Percentiles rank a stretch among this genome's conserved stretches.
Evolutionary conservation across 2,329 filamentous ascomycete species (phyloP).

Genomic region (Pseudocercospora macadamiae): DNA sequence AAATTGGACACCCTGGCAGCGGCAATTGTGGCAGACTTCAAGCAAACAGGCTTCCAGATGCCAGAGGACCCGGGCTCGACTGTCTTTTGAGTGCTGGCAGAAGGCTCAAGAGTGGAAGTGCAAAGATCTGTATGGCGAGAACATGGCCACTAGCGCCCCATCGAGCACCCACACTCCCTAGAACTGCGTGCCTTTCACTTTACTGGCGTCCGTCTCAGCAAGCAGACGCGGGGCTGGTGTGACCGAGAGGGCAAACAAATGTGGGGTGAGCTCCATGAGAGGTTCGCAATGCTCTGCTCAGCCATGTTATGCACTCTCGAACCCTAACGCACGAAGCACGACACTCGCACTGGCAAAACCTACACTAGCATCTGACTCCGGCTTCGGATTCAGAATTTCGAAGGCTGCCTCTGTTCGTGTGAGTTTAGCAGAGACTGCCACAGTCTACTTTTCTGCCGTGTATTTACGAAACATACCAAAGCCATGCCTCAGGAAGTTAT

Average conservation of each 20-base stretch:
- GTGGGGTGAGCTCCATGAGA: background rate
- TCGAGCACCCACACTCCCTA: no score
- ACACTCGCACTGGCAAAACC: background rate
- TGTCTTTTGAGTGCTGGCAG: constrained; percentile 32
- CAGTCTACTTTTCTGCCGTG: background rate
- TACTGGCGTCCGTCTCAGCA: no score
- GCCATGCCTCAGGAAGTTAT: constrained; percentile 15
- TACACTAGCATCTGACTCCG: constrained; percentile 1
- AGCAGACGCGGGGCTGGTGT: background rate
- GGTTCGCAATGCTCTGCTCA: no score
- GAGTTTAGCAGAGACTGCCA: background rate
- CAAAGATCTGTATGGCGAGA: background rate
- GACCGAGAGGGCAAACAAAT: background rate
- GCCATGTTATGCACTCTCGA: background rate
- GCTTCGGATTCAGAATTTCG: constrained; percentile 3
- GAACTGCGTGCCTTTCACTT: no score
- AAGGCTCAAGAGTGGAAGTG: background rate
- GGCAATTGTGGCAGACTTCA: constrained; percentile 49
- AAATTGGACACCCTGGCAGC: constrained; percentile 52
- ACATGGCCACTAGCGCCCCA: no score
- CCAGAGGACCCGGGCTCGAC: constrained; percentile 43
- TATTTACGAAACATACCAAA: no score
- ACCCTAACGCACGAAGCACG: background rate
- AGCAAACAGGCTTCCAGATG: constrained; percentile 52
- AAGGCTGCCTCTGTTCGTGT: background rate